Percentiles rank a stretch among this genome's conserved stretches.
Conservation (phyloP, 805 yeast species). For the Tetrapisispora pingtungensis region DNA sequence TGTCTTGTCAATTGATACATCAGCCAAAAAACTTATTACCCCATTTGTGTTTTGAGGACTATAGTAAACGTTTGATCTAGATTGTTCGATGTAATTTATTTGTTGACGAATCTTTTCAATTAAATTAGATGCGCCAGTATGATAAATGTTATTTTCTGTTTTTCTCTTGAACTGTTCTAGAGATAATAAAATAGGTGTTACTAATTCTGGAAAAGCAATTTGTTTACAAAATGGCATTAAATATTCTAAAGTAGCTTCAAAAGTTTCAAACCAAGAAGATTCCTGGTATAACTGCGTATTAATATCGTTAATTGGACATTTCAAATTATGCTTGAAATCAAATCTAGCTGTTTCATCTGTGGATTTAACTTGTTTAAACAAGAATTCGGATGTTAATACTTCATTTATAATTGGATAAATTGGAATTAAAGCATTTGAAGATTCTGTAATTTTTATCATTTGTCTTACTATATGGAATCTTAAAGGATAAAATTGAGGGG, state of each 20-base stretch:
- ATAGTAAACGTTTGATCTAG: slow-evolving; percentile 68
- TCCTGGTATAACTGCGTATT: slow-evolving; percentile 79
- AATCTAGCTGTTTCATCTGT: slow-evolving; percentile 49
- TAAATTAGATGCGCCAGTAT: slow-evolving; percentile 60
- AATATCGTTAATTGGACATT: slow-evolving; percentile 70
- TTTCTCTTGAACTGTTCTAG: slow-evolving; percentile 69
- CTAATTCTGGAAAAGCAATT: slow-evolving; percentile 91
- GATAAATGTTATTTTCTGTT: slow-evolving; percentile 50
- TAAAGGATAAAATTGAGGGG: slow-evolving; percentile 87
- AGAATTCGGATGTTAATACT: slow-evolving; percentile 69
- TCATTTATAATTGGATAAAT: slow-evolving; percentile 77
- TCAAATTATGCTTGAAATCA: slow-evolving; percentile 78
- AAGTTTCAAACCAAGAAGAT: slow-evolving; percentile 74
- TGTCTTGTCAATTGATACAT: slow-evolving; percentile 68
- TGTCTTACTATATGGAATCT: slow-evolving; percentile 81
- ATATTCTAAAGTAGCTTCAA: slow-evolving; percentile 70
- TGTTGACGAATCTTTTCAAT: slow-evolving; percentile 72
- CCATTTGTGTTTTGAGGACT: slow-evolving; percentile 74
- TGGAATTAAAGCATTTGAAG: slow-evolving; percentile 85
- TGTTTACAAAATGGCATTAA: slow-evolving; percentile 73
- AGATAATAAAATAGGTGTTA: slow-evolving; percentile 71
- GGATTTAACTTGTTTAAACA: slow-evolving; percentile 58
- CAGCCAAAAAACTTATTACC: slow-evolving; percentile 64
- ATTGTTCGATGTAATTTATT: slow-evolving; percentile 48
- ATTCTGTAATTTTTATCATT: slow-evolving; percentile 69